Percentiles rank a stretch among this genome's conserved stretches.
Evolutionary conservation across 2,329 filamentous ascomycete species (phyloP).

Genomic region (Talaromyces atroroseus): DNA sequence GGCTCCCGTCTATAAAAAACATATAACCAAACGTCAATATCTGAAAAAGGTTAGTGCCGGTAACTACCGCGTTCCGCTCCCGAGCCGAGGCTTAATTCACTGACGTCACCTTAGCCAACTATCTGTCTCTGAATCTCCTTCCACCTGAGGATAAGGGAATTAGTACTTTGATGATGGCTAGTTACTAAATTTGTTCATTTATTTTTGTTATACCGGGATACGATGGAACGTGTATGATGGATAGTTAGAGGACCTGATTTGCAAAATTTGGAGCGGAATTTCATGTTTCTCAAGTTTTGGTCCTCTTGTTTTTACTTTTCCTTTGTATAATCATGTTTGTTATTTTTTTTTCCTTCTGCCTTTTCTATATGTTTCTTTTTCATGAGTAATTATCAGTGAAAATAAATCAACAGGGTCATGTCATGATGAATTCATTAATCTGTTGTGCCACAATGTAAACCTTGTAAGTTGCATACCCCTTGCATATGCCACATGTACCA

Average conservation of each 20-base stretch:
- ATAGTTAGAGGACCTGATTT: not conserved
- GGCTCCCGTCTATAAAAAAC: slow-evolving; percentile 29
- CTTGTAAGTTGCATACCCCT: not conserved
- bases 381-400: slow-evolving; percentile 6
- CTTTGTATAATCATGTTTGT: slow-evolving; percentile 15
- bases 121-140: not conserved
- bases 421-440: not conserved
- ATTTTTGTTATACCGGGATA: slow-evolving; percentile 8
- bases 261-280: not conserved
- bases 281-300: not conserved
- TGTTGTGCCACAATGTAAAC: not conserved
- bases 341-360: not conserved
- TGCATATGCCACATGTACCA: not conserved
- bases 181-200: not conserved
- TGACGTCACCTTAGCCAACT: slow-evolving; percentile 1
- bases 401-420: slow-evolving; percentile 6
- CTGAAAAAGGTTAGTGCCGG: slow-evolving; percentile 12
- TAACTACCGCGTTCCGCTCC: slow-evolving; percentile 2
- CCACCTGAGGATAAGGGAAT: not conserved
- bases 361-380: too few relatives aligned
- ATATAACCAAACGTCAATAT: not conserved
- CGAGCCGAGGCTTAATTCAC: not conserved
- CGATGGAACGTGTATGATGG: slow-evolving; percentile 15
- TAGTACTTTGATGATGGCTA: not conserved
- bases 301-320: slow-evolving; percentile 11